These are phyloP conservation scores for Vitis vinifera DNA, from an alignment of 164 flowering plant species.

Conservation along the genomic window DNA sequence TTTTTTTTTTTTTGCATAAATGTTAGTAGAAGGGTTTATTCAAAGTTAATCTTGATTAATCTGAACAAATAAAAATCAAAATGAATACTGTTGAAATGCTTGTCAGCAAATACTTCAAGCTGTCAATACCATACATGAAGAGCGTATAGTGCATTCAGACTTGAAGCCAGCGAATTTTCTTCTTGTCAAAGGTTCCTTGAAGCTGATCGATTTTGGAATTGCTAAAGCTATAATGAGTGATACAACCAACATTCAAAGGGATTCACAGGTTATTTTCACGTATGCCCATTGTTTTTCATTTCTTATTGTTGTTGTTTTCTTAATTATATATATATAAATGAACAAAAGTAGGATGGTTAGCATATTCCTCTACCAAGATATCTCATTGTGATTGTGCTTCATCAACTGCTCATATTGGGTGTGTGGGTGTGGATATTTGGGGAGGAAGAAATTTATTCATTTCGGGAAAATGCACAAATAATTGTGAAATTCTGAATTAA, in stretches of 20 bases:
- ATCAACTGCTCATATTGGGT: no score
- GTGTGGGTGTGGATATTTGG: no score
- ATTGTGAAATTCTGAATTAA: no score
- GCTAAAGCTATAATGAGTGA: slow-evolving; percentile 98
- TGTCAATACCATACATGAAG: slow-evolving; percentile 95
- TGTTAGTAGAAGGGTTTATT: neutral
- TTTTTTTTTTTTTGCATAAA: no score
- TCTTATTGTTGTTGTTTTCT: no score
- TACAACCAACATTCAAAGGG: slow-evolving; percentile 96
- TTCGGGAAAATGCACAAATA: no score
- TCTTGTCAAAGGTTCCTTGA: slow-evolving; percentile 90
- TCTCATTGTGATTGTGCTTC: no score
- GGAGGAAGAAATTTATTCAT: no score
- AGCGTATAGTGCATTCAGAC: slow-evolving; percentile 97
- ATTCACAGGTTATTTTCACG: slow-evolving; percentile 69
- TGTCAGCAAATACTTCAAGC: slow-evolving; percentile 95
- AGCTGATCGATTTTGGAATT: slow-evolving; percentile 97
- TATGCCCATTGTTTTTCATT: neutral
- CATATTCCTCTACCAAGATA: no score
- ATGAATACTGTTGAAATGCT: slow-evolving; percentile 1
- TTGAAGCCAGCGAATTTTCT: slow-evolving; percentile 99
- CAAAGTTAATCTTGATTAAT: neutral
- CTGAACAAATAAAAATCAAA: slow-evolving; percentile 6
- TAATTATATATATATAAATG: no score
- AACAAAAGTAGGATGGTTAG: no score